A percentile compares a stretch with the other conserved stretches of the same genome.
phyloP scores from a whole-genome alignment of 805 yeast genomes.

The Cyberlindnera misumaiensis region DNA sequence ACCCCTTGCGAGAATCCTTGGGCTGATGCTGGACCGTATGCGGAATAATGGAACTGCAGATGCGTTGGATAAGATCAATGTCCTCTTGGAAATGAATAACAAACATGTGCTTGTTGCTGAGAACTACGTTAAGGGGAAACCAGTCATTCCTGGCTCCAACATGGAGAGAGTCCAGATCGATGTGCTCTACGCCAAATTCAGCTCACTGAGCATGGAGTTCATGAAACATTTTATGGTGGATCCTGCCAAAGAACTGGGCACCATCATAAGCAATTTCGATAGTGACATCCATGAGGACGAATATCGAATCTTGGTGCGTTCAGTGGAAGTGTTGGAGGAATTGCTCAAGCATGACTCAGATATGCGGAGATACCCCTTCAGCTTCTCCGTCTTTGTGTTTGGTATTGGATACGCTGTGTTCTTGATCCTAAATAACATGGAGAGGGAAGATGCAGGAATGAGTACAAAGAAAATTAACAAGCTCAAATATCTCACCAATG shows the following conservation, averaged over 20 bases:
- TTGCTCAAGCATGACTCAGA: slow-evolving; percentile 13
- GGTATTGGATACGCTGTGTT: slow-evolving; percentile 16
- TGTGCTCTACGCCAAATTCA: slow-evolving; percentile 19
- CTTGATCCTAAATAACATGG: slow-evolving; percentile 15
- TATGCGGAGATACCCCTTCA: slow-evolving; percentile 17
- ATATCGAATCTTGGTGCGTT: slow-evolving; percentile 8
- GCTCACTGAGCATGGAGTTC: slow-evolving; percentile 13
- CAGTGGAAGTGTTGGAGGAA: slow-evolving; percentile 16
- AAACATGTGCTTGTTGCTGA: slow-evolving; percentile 3
- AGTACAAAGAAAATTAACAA: slow-evolving; percentile 17
- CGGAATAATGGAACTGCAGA: slow-evolving; percentile 3
- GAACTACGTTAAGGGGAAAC: slow-evolving; percentile 4
- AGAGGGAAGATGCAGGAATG: slow-evolving; percentile 6
- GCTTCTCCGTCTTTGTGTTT: slow-evolving; percentile 18
- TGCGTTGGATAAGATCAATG: slow-evolving; percentile 1
- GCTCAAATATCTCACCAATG: slow-evolving; percentile 19
- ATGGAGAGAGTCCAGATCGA: slow-evolving; percentile 11
- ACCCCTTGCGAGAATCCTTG: slow-evolving; percentile 28
- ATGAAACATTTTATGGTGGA: slow-evolving; percentile 12
- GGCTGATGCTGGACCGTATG: slow-evolving; percentile 21
- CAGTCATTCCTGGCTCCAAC: slow-evolving; percentile 9
- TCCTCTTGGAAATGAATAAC: slow-evolving; percentile 3
- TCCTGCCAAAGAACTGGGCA: slow-evolving; percentile 3
- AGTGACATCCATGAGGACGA: slow-evolving; percentile 12
- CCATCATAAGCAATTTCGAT: slow-evolving; percentile 10